phyloP scores from a whole-genome alignment of 345 rosid genomes.

The Eucalyptus microcorys region DNA sequence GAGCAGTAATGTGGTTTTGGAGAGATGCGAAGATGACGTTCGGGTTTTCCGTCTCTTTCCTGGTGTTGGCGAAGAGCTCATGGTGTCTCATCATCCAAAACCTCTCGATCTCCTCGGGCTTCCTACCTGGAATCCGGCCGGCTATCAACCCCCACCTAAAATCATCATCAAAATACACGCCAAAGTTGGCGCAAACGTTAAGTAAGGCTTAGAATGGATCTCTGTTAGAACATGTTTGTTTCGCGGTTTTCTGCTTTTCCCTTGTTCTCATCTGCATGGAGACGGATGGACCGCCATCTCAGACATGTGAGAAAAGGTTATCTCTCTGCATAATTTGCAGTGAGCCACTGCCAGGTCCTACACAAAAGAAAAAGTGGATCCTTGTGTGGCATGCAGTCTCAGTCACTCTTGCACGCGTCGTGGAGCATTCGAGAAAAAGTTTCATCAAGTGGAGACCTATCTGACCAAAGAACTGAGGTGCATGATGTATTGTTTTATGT shows the following conservation, averaged over 20 bases:
- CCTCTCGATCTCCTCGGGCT: constrained; percentile 39
- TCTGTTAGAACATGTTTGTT: not conserved
- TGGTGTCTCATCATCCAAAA: constrained; percentile 35
- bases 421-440: not conserved
- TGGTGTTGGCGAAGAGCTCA: not conserved
- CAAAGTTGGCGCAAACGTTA: not conserved
- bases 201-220: not conserved
- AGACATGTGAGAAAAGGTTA: not conserved
- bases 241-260: not conserved
- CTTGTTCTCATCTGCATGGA: not conserved
- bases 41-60: not conserved
- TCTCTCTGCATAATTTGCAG: not conserved
- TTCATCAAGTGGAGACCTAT: not conserved
- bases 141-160: constrained; percentile 35
- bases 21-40: not conserved
- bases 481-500: not conserved
- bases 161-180: not conserved
- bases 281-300: not conserved
- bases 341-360: not conserved
- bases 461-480: not conserved
- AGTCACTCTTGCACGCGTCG: not conserved
- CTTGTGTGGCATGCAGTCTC: not conserved
- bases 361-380: not conserved
- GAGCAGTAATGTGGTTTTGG: not conserved
- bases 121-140: constrained; percentile 28